Conservation (phyloP, 2,329 filamentous ascomycete species). For the Verticillium dahliae region DNA sequence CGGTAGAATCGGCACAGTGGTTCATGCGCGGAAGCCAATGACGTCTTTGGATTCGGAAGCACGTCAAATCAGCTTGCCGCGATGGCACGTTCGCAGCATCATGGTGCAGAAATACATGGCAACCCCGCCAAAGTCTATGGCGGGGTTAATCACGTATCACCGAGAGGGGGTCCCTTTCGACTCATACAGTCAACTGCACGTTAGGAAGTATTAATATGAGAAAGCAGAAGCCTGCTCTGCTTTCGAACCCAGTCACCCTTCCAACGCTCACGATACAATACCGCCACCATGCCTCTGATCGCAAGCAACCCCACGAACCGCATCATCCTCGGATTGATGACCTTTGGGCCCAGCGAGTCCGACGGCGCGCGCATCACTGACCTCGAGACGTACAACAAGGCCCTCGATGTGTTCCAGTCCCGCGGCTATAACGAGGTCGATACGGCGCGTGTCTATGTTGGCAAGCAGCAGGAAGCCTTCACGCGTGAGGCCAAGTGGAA, state of each 20-base stretch:
- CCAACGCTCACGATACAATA: background rate
- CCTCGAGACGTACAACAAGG: conserved; percentile 59
- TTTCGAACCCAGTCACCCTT: background rate
- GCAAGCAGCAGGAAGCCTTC: conserved; percentile 69
- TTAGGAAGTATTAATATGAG: background rate
- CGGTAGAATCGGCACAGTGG: background rate
- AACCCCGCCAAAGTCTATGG: background rate
- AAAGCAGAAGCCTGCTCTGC: too few species aligned
- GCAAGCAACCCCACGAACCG: conserved; percentile 47
- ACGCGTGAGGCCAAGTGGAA: conserved; percentile 72
- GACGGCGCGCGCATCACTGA: conserved; percentile 66
- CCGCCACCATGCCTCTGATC: conserved; percentile 38
- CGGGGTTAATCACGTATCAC: background rate
- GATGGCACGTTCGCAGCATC: background rate
- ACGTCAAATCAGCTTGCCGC: background rate
- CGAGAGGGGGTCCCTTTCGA: background rate
- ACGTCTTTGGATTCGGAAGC: background rate
- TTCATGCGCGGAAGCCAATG: background rate
- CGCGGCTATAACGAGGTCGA: conserved; percentile 80
- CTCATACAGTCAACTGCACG: background rate
- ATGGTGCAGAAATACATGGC: background rate
- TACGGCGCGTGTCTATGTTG: conserved; percentile 71
- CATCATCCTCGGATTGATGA: conserved; percentile 82
- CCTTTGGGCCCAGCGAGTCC: conserved; percentile 58
- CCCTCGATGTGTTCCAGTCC: conserved; percentile 69